Conservation (phyloP, 2,329 filamentous ascomycete genomes). For the Didymella sp. region DNA sequence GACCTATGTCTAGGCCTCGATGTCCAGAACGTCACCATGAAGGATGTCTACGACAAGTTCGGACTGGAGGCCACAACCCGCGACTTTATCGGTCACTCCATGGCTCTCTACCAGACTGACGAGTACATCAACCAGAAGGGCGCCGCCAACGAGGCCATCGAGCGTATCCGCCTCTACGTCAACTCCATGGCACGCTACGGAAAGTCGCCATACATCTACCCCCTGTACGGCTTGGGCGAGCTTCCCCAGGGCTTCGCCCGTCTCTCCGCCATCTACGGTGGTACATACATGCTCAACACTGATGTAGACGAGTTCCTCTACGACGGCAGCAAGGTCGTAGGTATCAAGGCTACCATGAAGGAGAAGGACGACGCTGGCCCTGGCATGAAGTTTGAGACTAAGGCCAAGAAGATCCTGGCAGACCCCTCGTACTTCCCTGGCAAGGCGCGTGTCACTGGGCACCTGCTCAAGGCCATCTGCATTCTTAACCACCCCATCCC, state of each 20-base stretch:
- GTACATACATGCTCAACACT: conserved; percentile 99
- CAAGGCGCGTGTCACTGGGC: conserved; percentile 86
- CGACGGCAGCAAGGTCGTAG: conserved; percentile 82
- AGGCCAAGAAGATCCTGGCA: conserved; percentile 93
- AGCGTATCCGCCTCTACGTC: conserved; percentile 93
- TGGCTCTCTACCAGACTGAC: conserved; percentile 94
- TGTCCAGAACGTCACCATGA: conserved; percentile 83
- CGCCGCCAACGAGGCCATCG: conserved; percentile 80
- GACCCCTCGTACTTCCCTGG: conserved; percentile 95
- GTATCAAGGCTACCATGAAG: conserved; percentile 97
- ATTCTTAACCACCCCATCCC: conserved; percentile 94
- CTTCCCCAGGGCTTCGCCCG: conserved; percentile 97
- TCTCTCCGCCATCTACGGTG: conserved; percentile 96
- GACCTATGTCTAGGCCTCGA: conserved; percentile 67
- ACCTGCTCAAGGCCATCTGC: conserved; percentile 95
- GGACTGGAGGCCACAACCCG: conserved; percentile 86
- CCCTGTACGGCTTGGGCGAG: conserved; percentile 94
- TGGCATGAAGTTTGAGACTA: conserved; percentile 92
- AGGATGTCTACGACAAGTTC: conserved; percentile 99
- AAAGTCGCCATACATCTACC: conserved; percentile 99
- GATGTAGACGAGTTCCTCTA: conserved; percentile 88
- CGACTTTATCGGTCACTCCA: conserved; percentile 97
- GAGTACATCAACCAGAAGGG: conserved; percentile 79
- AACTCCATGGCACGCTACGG: conserved; percentile 98
- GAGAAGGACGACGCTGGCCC: conserved; percentile 76